These are phyloP conservation scores for Colletotrichum tropicicola DNA, from an alignment of 2,329 filamentous ascomycete genomes.

Conservation along the genomic window DNA sequence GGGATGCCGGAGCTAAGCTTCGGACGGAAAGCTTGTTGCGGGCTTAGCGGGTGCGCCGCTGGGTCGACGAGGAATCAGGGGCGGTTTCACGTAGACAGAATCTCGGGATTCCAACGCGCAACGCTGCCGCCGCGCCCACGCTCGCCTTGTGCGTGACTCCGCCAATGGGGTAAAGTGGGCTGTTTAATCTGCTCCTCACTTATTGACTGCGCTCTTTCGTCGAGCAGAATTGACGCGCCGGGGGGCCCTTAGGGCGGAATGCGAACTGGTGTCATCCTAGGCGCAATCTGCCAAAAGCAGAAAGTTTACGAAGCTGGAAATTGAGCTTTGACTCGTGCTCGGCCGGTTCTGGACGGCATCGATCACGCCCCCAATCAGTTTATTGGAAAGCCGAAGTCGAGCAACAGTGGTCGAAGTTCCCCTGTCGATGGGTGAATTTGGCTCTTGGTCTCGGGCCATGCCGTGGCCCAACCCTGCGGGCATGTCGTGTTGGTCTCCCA, in stretches of 20 bases:
- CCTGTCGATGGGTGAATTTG: neutral
- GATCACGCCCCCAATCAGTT: slow-evolving; percentile 6
- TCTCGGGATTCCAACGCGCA: too few species aligned
- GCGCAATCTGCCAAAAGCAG: slow-evolving; percentile 10
- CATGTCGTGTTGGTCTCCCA: neutral
- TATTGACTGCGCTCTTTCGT: too few species aligned
- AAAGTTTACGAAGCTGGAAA: neutral
- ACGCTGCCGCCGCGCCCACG: too few species aligned
- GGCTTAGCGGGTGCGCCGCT: slow-evolving; percentile 11
- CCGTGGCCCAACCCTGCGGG: neutral
- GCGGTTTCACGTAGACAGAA: slow-evolving; percentile 13
- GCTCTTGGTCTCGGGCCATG: neutral
- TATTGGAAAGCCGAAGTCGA: neutral
- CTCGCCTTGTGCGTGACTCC: too few species aligned
- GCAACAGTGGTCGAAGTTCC: neutral
- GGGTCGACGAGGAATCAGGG: neutral
- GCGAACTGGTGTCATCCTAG: neutral
- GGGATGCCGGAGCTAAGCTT: slow-evolving; percentile 19
- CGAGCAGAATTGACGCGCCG: too few species aligned
- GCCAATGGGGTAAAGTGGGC: too few species aligned
- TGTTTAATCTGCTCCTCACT: too few species aligned
- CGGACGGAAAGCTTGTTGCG: slow-evolving; percentile 23
- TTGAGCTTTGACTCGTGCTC: slow-evolving; percentile 20
- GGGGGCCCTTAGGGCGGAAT: too few species aligned
- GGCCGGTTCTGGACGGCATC: neutral